phyloP scores from a whole-genome alignment of 2,329 filamentous ascomycete genomes.

The Alternaria triticimaculans region DNA sequence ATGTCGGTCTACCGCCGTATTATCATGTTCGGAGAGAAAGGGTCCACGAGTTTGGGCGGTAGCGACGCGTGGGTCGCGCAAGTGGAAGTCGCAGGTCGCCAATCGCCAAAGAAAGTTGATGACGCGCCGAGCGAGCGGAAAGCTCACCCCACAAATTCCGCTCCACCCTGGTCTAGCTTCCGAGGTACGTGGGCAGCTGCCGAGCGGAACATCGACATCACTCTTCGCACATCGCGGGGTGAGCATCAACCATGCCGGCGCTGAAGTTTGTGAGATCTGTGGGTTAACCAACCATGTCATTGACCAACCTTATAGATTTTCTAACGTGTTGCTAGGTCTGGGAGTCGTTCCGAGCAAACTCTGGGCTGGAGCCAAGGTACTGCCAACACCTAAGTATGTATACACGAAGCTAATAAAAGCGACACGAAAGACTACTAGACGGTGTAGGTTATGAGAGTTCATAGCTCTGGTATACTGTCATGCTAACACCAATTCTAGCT shows the following conservation, averaged over 20 bases:
- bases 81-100: slow-evolving; percentile 9
- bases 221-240: slow-evolving; percentile 16
- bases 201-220: slow-evolving; percentile 33
- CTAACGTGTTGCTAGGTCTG: slow-evolving; percentile 66
- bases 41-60: slow-evolving; percentile 1
- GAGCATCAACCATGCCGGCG: slow-evolving; percentile 47
- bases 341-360: slow-evolving; percentile 84
- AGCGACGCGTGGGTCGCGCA: slow-evolving; percentile 21
- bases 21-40: slow-evolving; percentile 39
- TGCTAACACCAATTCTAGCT: slow-evolving; percentile 57
- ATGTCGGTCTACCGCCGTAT: slow-evolving; percentile 27
- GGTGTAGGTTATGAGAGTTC: too few species aligned
- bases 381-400: too few species aligned
- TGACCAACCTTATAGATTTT: neutral
- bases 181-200: slow-evolving; percentile 21
- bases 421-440: too few species aligned
- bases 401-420: too few species aligned
- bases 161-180: slow-evolving; percentile 30
- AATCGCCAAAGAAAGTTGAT: slow-evolving; percentile 21
- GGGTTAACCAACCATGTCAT: slow-evolving; percentile 33
- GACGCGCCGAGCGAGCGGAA: slow-evolving; percentile 34
- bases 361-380: slow-evolving; percentile 87
- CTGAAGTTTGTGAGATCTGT: slow-evolving; percentile 71
- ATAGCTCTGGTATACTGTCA: too few species aligned
- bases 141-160: slow-evolving; percentile 19